phyloP scores from a whole-genome alignment of 1,139 yeast genomes.

The Suhomyces wounanorum region DNA sequence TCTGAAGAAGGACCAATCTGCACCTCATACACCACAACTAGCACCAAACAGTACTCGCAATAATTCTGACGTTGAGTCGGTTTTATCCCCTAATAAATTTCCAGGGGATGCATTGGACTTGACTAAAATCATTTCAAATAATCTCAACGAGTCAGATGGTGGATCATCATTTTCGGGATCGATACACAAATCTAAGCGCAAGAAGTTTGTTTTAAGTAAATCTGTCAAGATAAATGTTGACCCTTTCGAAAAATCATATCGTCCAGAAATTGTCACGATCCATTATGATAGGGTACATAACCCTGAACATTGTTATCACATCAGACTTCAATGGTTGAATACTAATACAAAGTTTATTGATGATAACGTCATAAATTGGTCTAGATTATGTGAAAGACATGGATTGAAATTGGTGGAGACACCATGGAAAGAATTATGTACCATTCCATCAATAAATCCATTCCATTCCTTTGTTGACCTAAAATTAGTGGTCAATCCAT shows the following conservation, averaged over 20 bases:
- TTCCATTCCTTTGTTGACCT: conserved; percentile 83
- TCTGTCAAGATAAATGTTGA: conserved; percentile 76
- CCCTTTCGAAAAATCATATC: conserved; percentile 66
- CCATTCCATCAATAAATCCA: conserved; percentile 76
- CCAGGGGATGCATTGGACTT: conserved; percentile 26
- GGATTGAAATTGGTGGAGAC: conserved; percentile 89
- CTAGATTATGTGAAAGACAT: conserved; percentile 79
- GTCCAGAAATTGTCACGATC: conserved; percentile 77
- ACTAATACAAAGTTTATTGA: conserved; percentile 89
- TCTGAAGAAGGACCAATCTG: background rate
- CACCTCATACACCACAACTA: conserved; percentile 19
- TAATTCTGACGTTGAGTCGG: conserved; percentile 33
- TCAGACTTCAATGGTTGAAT: conserved; percentile 89
- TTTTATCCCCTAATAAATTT: conserved; percentile 27
- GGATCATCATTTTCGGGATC: conserved; percentile 38
- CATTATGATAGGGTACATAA: conserved; percentile 93
- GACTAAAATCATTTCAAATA: conserved; percentile 27
- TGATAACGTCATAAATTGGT: conserved; percentile 80
- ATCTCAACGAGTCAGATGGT: conserved; percentile 31
- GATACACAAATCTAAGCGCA: conserved; percentile 26
- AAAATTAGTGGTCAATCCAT: conserved; percentile 65
- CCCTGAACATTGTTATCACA: conserved; percentile 92
- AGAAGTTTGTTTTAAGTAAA: conserved; percentile 53
- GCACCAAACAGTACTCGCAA: conserved; percentile 23
- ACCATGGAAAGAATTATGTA: conserved; percentile 86